Evolutionary conservation across 2,329 filamentous ascomycete genomes (phyloP), one percentile per base, ranked within the genome.

Genomic region (Acrocalymma vagum): DNA sequence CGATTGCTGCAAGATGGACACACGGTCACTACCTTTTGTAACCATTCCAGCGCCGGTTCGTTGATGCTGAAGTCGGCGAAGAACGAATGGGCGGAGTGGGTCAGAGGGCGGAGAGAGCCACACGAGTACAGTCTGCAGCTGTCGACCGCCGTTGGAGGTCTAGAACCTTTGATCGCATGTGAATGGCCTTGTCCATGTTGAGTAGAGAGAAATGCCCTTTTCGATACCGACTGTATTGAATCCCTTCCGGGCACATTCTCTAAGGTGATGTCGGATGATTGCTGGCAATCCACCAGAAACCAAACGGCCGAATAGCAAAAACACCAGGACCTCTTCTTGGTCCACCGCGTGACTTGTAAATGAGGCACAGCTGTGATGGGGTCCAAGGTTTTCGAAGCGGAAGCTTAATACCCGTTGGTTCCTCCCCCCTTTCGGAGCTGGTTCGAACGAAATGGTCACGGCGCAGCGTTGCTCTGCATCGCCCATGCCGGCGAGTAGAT

Each of bases 401-500:
- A n/a, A n/a, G n/a, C n/a, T n/a, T n/a, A n/a, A n/a, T n/a, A n/a
- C n/a, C n/a, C n/a, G n/a, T n/a, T n/a, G n/a, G n/a, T n/a, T n/a
- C n/a, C n/a, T n/a, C n/a, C n/a, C n/a, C n/a, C n/a, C n/a, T n/a
- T n/a, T n/a, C n/a, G n/a, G n/a, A n/a, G n/a, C n/a, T n/a, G n/a
- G 11, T 6, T 26, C 16, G 9, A 22, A 30, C 4, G 20, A 5
- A 11, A 23, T 5, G 14, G 34, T 25, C 9, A 25, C 30, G 29
- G 22, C n/a, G 29, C 29, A 34, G 10, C 22, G 18, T 33, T 14
- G 13, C 33, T 21, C 8, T 16, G 11, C 4, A 16, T 18, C 27
- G 36, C 22, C 14, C 22, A 18, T 26, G n/a, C 35, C 13, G 33
- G 31, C 30, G 34, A 39, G 8, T 9, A 36, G 25, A 27, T n/a